phyloP scores from a whole-genome alignment of 768 basidiomycete species.

The Phanerodontia chrysosporium region DNA sequence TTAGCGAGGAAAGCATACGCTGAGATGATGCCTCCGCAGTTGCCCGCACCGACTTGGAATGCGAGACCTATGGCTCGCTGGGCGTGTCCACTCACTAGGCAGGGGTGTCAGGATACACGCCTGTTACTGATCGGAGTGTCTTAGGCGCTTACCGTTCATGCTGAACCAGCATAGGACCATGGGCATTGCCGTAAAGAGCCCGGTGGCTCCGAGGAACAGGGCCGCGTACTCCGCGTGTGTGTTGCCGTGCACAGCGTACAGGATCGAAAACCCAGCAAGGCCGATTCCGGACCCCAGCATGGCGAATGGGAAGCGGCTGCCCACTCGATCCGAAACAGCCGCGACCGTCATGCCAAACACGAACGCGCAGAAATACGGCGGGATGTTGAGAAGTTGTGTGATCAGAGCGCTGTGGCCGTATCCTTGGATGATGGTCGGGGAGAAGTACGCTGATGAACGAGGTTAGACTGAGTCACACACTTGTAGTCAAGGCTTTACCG shows the following conservation, averaged over 20 bases:
- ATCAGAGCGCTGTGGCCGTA: conserved; percentile 13
- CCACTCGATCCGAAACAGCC: conserved; percentile 13
- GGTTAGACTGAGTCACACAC: background rate
- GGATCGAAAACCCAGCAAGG: conserved; percentile 16
- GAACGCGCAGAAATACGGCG: conserved; percentile 24
- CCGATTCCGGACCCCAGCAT: conserved; percentile 12
- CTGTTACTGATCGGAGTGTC: no score
- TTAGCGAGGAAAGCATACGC: conserved; percentile 21
- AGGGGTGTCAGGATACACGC: background rate
- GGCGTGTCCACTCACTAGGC: background rate
- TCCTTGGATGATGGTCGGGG: conserved; percentile 15
- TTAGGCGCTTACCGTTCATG: conserved; percentile 15
- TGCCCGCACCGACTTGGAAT: conserved; percentile 1
- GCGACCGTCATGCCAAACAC: conserved; percentile 16
- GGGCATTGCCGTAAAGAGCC: conserved; percentile 18
- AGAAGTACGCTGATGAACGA: conserved; percentile 14
- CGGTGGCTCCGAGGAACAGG: conserved; percentile 17
- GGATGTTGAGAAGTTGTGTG: conserved; percentile 24
- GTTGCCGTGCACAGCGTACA: conserved; percentile 14
- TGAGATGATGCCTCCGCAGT: conserved; percentile 21
- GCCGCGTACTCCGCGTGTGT: conserved; percentile 18
- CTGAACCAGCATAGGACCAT: conserved; percentile 20
- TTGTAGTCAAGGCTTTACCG: conserved; percentile 11
- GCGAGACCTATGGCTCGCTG: background rate
- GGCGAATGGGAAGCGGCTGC: conserved; percentile 16